These are phyloP conservation scores for Komagataella pastoris DNA, from an alignment of 805 yeast genomes.

Conservation along the genomic window DNA sequence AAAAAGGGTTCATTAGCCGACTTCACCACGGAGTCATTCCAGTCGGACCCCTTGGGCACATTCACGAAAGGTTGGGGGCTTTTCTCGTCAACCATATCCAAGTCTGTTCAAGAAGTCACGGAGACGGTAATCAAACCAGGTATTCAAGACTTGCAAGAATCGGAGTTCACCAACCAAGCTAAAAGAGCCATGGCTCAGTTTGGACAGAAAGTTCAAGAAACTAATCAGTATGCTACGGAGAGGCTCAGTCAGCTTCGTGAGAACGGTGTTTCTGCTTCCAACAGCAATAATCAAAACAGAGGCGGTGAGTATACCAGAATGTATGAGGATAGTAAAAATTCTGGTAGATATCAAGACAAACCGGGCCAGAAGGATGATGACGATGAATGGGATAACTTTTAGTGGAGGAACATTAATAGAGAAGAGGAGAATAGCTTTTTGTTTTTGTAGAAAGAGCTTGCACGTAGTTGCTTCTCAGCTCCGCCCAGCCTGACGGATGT, in stretches of 20 bases:
- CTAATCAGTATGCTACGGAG: conserved; percentile 33
- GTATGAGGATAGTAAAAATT: neutral
- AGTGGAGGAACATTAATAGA: neutral
- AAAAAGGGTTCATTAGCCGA: conserved; percentile 27
- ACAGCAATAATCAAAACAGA: neutral
- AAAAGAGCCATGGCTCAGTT: conserved; percentile 92
- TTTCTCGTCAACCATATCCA: conserved; percentile 73
- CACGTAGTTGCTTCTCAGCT: neutral
- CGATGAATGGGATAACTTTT: neutral
- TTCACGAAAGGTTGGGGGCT: conserved; percentile 89
- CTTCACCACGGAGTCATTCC: conserved; percentile 56
- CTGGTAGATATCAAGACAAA: neutral
- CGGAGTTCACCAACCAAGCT: conserved; percentile 73
- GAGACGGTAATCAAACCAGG: conserved; percentile 90
- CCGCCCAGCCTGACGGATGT: neutral
- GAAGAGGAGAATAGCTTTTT: neutral
- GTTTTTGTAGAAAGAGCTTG: neutral
- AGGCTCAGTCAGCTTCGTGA: neutral
- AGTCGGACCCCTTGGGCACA: conserved; percentile 83
- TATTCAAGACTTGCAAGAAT: conserved; percentile 62
- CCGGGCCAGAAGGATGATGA: neutral
- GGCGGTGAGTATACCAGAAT: neutral
- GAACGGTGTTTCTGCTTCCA: neutral
- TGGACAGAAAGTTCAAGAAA: conserved; percentile 87
- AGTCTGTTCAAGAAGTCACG: conserved; percentile 75